Conservation (phyloP, 1,139 yeast genomes). For the Suhomyces panamericanus region DNA sequence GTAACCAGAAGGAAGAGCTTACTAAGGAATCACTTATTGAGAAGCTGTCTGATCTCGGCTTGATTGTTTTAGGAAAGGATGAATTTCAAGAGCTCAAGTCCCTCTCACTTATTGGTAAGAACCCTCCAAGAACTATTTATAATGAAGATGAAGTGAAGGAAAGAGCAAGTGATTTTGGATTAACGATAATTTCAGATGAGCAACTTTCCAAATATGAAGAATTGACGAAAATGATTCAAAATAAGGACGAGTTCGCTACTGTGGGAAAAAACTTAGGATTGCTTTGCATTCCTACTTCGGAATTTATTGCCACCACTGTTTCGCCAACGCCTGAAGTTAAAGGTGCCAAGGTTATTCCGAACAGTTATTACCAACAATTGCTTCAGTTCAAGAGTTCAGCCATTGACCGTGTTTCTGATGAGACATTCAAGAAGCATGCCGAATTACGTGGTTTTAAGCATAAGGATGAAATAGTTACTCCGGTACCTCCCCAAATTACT, state of each 20-base stretch:
- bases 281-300: slow-evolving; percentile 54
- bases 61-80: slow-evolving; percentile 28
- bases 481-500: slow-evolving; percentile 16
- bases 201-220: slow-evolving; percentile 30
- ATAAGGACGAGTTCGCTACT: slow-evolving; percentile 22
- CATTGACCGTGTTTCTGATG: slow-evolving; percentile 49
- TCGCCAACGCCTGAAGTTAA: slow-evolving; percentile 55
- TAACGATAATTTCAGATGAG: slow-evolving; percentile 43
- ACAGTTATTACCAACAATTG: slow-evolving; percentile 60
- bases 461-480: slow-evolving; percentile 23
- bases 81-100: slow-evolving; percentile 34
- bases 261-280: slow-evolving; percentile 48
- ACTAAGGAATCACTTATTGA: slow-evolving; percentile 27
- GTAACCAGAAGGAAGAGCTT: slow-evolving; percentile 17
- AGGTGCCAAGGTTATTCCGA: slow-evolving; percentile 63
- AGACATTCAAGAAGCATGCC: slow-evolving; percentile 45
- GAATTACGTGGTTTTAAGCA: slow-evolving; percentile 49
- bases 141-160: slow-evolving; percentile 22
- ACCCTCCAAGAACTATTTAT: slow-evolving; percentile 15
- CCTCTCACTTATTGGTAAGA: slow-evolving; percentile 13
- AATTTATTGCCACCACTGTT: slow-evolving; percentile 61
- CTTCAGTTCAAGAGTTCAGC: slow-evolving; percentile 44
- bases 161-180: slow-evolving; percentile 31
- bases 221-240: slow-evolving; percentile 14
- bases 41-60: slow-evolving; percentile 45